phyloP scores from a whole-genome alignment of 2,329 filamentous ascomycete species.

The Fusarium sp. region DNA sequence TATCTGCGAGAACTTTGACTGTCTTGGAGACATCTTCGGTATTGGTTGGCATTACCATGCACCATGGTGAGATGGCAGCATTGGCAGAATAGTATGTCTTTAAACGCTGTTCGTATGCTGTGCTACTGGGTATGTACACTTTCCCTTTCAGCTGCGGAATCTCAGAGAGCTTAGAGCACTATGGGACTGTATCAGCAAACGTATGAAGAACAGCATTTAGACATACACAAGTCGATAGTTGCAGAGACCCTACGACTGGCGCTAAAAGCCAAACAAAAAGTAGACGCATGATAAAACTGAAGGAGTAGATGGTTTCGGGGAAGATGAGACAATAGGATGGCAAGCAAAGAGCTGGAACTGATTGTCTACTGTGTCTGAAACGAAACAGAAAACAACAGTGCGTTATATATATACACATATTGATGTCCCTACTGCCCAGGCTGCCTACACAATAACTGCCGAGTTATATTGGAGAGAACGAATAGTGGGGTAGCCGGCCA shows the following conservation, averaged over 20 bases:
- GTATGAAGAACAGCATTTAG: too few species aligned
- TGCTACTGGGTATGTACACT: not conserved
- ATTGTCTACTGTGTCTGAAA: too few species aligned
- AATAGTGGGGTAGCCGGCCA: too few species aligned
- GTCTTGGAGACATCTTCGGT: not conserved
- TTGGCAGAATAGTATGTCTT: not conserved
- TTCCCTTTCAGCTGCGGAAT: not conserved
- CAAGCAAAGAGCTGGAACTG: too few species aligned
- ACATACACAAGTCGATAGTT: not conserved
- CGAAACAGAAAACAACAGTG: too few species aligned
- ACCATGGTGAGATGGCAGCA: not conserved
- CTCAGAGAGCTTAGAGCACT: not conserved
- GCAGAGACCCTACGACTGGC: not conserved
- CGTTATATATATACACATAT: too few species aligned
- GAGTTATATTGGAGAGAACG: too few species aligned
- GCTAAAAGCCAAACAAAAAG: fast-evolving
- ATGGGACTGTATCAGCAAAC: fast-evolving
- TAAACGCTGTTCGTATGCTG: not conserved
- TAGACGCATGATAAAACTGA: not conserved
- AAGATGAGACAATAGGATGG: too few species aligned
- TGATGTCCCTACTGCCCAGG: fast-evolving
- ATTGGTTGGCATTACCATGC: not conserved
- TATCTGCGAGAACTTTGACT: not conserved
- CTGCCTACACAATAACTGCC: too few species aligned
- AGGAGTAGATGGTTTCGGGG: too few species aligned